Evolutionary conservation across 208 protist genomes (phyloP).

Genomic region (Borovskyia barvae): DNA sequence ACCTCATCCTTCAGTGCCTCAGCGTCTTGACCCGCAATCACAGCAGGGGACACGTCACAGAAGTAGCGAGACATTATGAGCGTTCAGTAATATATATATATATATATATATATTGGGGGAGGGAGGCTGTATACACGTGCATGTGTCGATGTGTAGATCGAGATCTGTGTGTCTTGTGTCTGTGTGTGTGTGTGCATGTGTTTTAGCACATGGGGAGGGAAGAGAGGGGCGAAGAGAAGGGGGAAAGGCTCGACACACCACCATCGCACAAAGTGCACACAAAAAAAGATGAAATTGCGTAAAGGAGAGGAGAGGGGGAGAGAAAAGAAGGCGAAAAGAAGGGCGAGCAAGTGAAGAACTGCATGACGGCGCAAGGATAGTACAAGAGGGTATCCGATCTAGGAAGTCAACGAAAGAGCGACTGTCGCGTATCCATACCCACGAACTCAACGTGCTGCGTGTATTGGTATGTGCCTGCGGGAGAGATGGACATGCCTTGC

Average conservation of each 20-base stretch:
- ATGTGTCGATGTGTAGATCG: not conserved
- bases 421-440: too few relatives aligned
- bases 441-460: too few relatives aligned
- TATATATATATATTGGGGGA: not conserved
- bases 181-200: constrained; percentile 2
- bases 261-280: too few relatives aligned
- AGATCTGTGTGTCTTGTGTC: not conserved
- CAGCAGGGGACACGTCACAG: constrained; percentile 11
- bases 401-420: too few relatives aligned
- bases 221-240: too few relatives aligned
- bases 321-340: constrained; percentile 2
- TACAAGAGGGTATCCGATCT: too few relatives aligned
- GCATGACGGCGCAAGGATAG: not conserved
- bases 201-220: not conserved
- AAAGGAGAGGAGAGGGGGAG: not conserved
- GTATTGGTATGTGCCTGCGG: too few relatives aligned
- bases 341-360: not conserved
- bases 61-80: constrained; percentile 19
- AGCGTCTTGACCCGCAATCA: constrained; percentile 6
- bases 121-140: not conserved
- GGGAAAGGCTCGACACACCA: too few relatives aligned
- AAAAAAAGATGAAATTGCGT: too few relatives aligned
- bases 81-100: not conserved
- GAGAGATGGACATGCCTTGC: too few relatives aligned
- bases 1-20: constrained; percentile 38